Percentiles rank a stretch among this genome's conserved stretches.
Evolutionary conservation across 1,139 yeast genomes (phyloP).

Genomic region (Suhomyces ambrosiae): DNA sequence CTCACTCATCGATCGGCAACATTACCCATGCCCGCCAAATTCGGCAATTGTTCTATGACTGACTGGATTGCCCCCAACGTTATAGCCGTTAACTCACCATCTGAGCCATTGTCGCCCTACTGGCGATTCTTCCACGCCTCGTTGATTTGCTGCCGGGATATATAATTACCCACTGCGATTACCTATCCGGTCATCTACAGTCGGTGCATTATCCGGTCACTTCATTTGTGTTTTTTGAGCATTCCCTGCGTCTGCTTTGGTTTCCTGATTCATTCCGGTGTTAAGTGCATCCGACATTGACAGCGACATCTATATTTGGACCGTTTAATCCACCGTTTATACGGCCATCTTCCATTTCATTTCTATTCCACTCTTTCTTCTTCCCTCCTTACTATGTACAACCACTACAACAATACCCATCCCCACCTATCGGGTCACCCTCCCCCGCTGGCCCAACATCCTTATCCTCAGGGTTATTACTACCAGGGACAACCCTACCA

Average conservation of each 20-base stretch:
- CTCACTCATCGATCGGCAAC: background rate
- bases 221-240: background rate
- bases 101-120: background rate
- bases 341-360: background rate
- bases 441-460: conserved; percentile 2
- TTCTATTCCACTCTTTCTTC: background rate
- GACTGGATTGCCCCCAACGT: background rate
- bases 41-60: background rate
- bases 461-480: conserved; percentile 10
- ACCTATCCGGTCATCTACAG: no score
- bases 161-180: no score
- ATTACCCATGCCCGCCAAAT: background rate
- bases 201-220: no score
- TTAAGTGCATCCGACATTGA: background rate
- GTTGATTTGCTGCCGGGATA: no score
- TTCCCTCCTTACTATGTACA: conserved; percentile 8
- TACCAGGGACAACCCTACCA: conserved; percentile 5
- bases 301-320: background rate
- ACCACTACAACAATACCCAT: conserved; percentile 10
- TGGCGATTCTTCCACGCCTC: background rate
- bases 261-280: background rate
- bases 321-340: no score
- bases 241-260: background rate
- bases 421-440: conserved; percentile 10
- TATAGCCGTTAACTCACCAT: background rate